Base-by-base conservation (phyloP, 1,284 basidiomycete genomes). In the Ustilago lituana region DNA sequence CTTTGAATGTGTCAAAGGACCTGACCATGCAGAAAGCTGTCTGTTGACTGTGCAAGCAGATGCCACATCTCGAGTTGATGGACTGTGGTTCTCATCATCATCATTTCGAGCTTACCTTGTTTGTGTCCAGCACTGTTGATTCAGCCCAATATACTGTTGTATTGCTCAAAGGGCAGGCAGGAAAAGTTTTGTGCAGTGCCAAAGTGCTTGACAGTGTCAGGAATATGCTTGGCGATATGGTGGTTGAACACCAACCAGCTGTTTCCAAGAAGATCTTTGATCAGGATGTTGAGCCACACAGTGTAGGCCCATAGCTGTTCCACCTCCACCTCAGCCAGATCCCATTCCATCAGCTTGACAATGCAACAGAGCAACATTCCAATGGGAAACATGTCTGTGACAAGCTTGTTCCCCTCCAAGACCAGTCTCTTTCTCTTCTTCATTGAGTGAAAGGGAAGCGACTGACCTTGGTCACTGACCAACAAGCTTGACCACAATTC, bases 351-450 rank as follows among this genome's bases (percentile, higher is more conserved):
- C 19, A 47, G 29, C 22, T 47, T 27, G 22, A 47, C 33, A 14
- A 47, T 37, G 32, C 45, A 47, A 12, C 45, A 47, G 5, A 47
- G 45, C 9, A 47, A 33, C 45, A 47, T 23, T 4, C 20, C 45
- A 24, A 47, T 15, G 14, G 17, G 19, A 19, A 36, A 47, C 33
- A 47, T 47, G 33, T 35, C 45, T n/a, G 24, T 47, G 20, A 47
- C 45, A 9, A n/a, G 15, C 45, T 47, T 47, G 20, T 10, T 3
- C 14, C 45, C 45, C 37, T 20, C 3, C 5, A n/a, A 9, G 31
- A 37, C n/a, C 23, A 11, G 32, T 15, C 33, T 10, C 2, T 10
- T 40, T 12, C 39, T 40, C 23, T 27, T 37, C 33, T 22, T 47
- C 24, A 14, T 37, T 6, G 45, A 22, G 20, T 36, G 12, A 17